Evolutionary conservation across 2,329 filamentous ascomycete species (phyloP), one percentile per base, ranked within the genome.

Genomic region (Curvularia hawaiiensis): DNA sequence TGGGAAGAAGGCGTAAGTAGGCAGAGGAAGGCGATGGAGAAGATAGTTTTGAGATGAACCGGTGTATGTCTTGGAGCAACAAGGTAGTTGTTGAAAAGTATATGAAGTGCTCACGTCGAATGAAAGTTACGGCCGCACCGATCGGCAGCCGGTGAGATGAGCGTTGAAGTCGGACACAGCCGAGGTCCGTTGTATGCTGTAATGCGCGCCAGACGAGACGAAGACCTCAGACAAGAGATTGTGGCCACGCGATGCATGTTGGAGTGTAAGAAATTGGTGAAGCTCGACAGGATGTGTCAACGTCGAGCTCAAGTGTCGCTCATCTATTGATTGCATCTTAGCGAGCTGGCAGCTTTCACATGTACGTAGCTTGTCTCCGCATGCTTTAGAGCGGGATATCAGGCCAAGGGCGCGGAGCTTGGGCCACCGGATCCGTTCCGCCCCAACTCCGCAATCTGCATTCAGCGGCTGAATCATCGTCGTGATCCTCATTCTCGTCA

Each of bases 61-160:
- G 43, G 10, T 22, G 10, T 28, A 40, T 24, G 22, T 52, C 18
- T 44, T 4, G 31, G 20, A 35, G n/a, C 16, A 38, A 45, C 3
- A 18, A 18, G 26, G 22, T 31, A 33, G 30, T 26, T 54, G 30
- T 26, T 54, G 31, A 38, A 55, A 10, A 57, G 41, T 55, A 62
- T 44, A 22, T 45, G 44, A 54, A 33, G 35, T 48, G 51, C 57
- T 62, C 56, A 58, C 54, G 52, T 52, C 35, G 54, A 62, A 56
- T 68, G 54, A 59, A 61, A 53, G 61, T 31, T 68, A 62, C 62
- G 62, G 59, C 67, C 62, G 67, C 60, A 63, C 61, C 46, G 46
- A 26, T 30, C 49, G 62, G 58, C 44, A 35, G 59, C 50, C 30
- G 40, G 48, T 38, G 45, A 50, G 43, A 50, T 49, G 45, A 39